phyloP scores from a whole-genome alignment of 306 rosid genomes.

The Carpinus viminea region DNA sequence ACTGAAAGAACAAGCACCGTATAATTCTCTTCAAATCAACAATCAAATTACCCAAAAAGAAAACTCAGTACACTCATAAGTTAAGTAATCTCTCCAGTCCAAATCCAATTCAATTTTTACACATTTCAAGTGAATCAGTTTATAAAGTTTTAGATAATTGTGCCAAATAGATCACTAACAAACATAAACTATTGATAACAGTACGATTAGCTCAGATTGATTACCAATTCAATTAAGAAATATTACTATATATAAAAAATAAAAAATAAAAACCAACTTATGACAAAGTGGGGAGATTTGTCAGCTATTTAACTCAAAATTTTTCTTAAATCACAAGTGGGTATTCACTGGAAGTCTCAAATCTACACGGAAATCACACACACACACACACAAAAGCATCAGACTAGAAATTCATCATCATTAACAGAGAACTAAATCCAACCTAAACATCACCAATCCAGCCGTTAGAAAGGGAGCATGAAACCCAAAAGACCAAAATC shows the following conservation, averaged over 20 bases:
- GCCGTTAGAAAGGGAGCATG: background rate
- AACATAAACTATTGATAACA: background rate
- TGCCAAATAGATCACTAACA: background rate
- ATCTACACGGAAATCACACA: background rate
- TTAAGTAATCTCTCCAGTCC: background rate
- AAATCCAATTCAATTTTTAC: background rate
- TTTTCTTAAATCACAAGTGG: background rate
- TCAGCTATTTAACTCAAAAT: background rate
- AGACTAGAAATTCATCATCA: constrained; percentile 2
- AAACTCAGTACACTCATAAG: background rate
- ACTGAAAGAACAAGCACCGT: constrained; percentile 14
- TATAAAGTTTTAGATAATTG: background rate
- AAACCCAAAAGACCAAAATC: constrained; percentile 1
- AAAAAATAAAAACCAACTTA: background rate
- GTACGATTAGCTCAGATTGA: background rate
- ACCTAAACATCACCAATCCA: background rate
- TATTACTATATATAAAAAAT: background rate
- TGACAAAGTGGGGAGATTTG: constrained; percentile 27
- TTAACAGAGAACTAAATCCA: background rate
- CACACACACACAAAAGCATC: background rate
- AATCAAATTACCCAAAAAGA: constrained; percentile 2
- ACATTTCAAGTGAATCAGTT: background rate
- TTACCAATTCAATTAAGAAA: background rate
- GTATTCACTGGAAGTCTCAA: background rate
- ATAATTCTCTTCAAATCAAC: constrained; percentile 17